Evolutionary conservation across 2,329 filamentous ascomycete species (phyloP).

Genomic region (Rhynchosporium secalis): DNA sequence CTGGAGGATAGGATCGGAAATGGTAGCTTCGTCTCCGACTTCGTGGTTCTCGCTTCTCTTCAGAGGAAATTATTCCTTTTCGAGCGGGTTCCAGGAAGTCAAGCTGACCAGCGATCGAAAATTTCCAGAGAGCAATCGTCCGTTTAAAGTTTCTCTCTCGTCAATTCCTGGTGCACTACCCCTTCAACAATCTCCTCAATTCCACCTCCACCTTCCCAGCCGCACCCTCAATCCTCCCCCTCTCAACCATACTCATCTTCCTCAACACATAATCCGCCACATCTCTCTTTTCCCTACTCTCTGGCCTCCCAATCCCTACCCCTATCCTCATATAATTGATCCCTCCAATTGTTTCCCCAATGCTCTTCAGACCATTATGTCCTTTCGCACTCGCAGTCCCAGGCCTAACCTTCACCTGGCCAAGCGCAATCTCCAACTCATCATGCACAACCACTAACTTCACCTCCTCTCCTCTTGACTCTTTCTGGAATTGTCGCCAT

Average conservation of each 20-base stretch:
- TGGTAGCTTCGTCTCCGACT: no score
- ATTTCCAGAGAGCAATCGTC: no score
- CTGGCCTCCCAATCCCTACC: conserved; percentile 84
- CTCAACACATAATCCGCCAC: conserved; percentile 78
- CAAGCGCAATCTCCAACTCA: conserved; percentile 74
- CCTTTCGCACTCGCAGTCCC: conserved; percentile 66
- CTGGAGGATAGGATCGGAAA: no score
- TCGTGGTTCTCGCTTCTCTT: no score
- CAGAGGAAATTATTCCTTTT: no score
- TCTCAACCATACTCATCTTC: conserved; percentile 37
- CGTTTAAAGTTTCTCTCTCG: neutral
- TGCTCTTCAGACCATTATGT: conserved; percentile 74
- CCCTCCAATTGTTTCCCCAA: conserved; percentile 52
- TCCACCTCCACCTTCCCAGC: conserved; percentile 32
- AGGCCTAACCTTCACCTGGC: conserved; percentile 62
- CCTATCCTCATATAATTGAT: conserved; percentile 61
- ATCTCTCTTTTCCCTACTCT: conserved; percentile 61
- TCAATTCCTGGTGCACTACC: neutral
- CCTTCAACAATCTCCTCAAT: conserved; percentile 20
- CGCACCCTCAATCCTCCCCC: conserved; percentile 34
- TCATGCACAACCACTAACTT: conserved; percentile 81
- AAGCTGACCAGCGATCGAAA: no score
- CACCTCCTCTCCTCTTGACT: conserved; percentile 42
- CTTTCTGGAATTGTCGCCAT: conserved; percentile 58
- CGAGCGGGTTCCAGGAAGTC: no score